Base-by-base conservation (phyloP, 352 stramenopile genomes). In the Phytophthora hibernalis region DNA sequence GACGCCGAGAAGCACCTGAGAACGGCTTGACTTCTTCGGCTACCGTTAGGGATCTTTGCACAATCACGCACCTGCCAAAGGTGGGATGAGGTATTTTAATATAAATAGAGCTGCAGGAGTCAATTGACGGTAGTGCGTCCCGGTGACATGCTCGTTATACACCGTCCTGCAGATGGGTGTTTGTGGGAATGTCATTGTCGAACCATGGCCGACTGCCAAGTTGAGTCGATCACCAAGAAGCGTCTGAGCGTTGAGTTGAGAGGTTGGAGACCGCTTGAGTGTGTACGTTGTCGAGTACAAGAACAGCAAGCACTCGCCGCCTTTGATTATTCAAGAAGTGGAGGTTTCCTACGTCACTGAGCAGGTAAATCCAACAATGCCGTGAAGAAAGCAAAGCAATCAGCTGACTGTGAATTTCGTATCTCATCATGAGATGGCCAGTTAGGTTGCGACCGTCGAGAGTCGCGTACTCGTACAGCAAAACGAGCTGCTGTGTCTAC, bases 361-460 rank as follows among this genome's bases (percentile, higher is more conserved):
- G n/a, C n/a, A n/a, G n/a, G n/a, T n/a, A n/a, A n/a, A n/a, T n/a
- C n/a, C n/a, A 28, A 28, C 24, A 28, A 28, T 28, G 24, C 3
- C 5, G 31, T 38, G 5, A 38, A 38, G 31, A 38, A 16, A 16
- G 31, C 10, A 38, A 38, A 38, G 15, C 2, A 38, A 15, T 38
- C 13, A 38, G 31, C 31, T n/a, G n/a, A n/a, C n/a, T n/a, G n/a
- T 38, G 31, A 15, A 16, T 38, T 38, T 5, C 2, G 24, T 61
- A 54, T 53, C 31, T 61, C 30, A 61, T 49, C 45, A 13, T 8
- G 57, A 65, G 57, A 59, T 58, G 33, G 15, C 40, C 8, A 2
- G 2, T 0, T 20, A 8, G 40, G 21, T 56, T 33, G 45, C 26
- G 38, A 51, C 24, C 5, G 30, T 44, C 15, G 24, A 8, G 16